These are phyloP conservation scores for Diddensiella caesifluorescens DNA, from an alignment of 805 yeast species.

Conservation along the genomic window DNA sequence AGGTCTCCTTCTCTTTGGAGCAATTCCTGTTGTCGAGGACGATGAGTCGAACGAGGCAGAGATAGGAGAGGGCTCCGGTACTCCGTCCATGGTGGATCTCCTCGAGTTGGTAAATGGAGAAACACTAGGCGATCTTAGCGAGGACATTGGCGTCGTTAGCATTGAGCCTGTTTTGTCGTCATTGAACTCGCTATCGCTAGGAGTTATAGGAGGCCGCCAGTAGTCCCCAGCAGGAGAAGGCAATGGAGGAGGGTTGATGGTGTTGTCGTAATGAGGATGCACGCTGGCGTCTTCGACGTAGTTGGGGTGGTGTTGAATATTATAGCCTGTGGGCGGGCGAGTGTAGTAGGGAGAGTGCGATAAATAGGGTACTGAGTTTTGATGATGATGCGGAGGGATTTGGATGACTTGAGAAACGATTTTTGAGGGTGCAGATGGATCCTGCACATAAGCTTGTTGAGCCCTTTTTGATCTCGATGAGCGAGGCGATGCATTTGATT, in stretches of 20 bases:
- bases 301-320: neutral
- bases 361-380: neutral
- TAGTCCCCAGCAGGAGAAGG: neutral
- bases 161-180: neutral
- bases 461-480: neutral
- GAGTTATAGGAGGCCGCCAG: too few species aligned
- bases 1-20: slow-evolving; percentile 1
- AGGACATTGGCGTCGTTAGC: slow-evolving; percentile 4
- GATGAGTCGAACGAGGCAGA: too few species aligned
- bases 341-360: neutral
- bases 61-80: too few species aligned
- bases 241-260: too few species aligned
- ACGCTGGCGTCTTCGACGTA: too few species aligned
- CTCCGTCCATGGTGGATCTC: too few species aligned
- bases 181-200: slow-evolving; percentile 5
- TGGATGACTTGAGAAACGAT: slow-evolving; percentile 13
- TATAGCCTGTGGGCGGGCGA: too few species aligned
- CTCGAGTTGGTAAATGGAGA: slow-evolving; percentile 7
- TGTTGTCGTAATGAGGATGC: too few species aligned
- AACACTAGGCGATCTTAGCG: slow-evolving; percentile 6
- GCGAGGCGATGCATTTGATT: neutral
- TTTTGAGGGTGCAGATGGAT: slow-evolving; percentile 4
- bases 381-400: slow-evolving; percentile 3
- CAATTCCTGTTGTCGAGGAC: too few species aligned
- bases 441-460: slow-evolving; percentile 58